Percentiles rank a stretch among this genome's conserved stretches.
Evolutionary conservation across 2,329 filamentous ascomycete genomes (phyloP).

Genomic region (Ilyonectria mors-panacis): DNA sequence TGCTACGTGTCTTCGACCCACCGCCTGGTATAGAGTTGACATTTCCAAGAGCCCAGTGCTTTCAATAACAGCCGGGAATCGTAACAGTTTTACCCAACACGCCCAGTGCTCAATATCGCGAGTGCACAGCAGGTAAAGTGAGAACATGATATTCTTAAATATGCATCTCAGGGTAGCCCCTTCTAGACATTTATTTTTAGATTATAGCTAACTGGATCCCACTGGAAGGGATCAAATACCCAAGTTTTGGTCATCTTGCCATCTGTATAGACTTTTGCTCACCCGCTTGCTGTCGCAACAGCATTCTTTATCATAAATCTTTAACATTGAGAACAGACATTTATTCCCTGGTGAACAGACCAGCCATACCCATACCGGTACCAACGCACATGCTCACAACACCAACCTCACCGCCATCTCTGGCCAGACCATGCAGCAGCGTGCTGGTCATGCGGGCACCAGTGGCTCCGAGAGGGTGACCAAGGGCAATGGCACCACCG

Average conservation of each 20-base stretch:
- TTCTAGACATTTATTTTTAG: too few relatives aligned
- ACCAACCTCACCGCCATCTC: slow-evolving; percentile 81
- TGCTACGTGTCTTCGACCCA: too few relatives aligned
- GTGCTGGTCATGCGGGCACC: slow-evolving; percentile 86
- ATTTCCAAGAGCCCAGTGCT: too few relatives aligned
- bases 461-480: slow-evolving; percentile 91
- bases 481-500: slow-evolving; percentile 93
- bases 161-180: too few relatives aligned
- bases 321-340: not conserved
- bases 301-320: not conserved
- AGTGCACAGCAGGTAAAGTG: too few relatives aligned
- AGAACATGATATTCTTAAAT: too few relatives aligned
- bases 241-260: not conserved
- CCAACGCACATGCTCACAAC: slow-evolving; percentile 94
- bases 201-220: too few relatives aligned
- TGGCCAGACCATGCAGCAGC: slow-evolving; percentile 75
- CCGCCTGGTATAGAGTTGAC: too few relatives aligned
- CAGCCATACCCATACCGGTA: slow-evolving; percentile 60
- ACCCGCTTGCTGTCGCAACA: not conserved
- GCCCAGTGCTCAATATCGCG: too few relatives aligned
- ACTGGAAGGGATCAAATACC: not conserved
- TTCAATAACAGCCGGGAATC: too few relatives aligned
- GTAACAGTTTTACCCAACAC: too few relatives aligned
- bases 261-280: not conserved
- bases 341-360: slow-evolving; percentile 45